These are phyloP conservation scores for Nicotiana attenuata DNA, from an alignment of 257 asterid genomes.

Conservation along the genomic window DNA sequence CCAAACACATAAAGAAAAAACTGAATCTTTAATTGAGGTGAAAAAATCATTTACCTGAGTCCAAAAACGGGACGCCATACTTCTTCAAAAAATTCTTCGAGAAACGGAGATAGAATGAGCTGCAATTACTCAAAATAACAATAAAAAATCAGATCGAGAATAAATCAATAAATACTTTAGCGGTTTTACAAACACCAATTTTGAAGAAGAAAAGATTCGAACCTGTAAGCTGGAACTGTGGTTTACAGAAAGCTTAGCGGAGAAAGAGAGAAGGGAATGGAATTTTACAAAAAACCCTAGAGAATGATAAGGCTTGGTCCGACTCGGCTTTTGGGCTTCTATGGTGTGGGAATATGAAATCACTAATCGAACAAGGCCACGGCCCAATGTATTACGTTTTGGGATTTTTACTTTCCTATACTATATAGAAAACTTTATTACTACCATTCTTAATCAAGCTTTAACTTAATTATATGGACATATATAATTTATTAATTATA, in stretches of 20 bases:
- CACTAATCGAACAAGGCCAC: too few species aligned
- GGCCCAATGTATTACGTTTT: too few species aligned
- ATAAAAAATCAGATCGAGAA: not conserved
- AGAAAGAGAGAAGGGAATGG: not conserved
- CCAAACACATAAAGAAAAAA: not conserved
- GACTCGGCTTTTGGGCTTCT: not conserved
- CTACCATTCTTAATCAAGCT: too few species aligned
- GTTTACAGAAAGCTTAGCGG: not conserved
- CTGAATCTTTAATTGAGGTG: not conserved
- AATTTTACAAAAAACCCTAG: not conserved
- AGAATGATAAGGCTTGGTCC: not conserved
- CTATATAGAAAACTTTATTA: too few species aligned
- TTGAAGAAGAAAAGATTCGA: slow-evolving; percentile 1
- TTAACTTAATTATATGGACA: too few species aligned
- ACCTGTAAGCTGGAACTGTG: not conserved
- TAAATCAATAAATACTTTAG: not conserved
- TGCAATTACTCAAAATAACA: not conserved
- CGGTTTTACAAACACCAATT: not conserved
- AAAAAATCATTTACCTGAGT: slow-evolving; percentile 38
- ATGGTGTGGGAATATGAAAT: not conserved
- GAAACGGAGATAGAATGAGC: not conserved
- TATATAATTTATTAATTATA: too few species aligned
- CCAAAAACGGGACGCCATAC: slow-evolving; percentile 58
- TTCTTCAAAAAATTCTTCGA: not conserved
- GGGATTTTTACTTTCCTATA: too few species aligned